These are phyloP conservation scores for Globisporangium spiculum DNA, from an alignment of 352 stramenopile species.

Conservation along the genomic window DNA sequence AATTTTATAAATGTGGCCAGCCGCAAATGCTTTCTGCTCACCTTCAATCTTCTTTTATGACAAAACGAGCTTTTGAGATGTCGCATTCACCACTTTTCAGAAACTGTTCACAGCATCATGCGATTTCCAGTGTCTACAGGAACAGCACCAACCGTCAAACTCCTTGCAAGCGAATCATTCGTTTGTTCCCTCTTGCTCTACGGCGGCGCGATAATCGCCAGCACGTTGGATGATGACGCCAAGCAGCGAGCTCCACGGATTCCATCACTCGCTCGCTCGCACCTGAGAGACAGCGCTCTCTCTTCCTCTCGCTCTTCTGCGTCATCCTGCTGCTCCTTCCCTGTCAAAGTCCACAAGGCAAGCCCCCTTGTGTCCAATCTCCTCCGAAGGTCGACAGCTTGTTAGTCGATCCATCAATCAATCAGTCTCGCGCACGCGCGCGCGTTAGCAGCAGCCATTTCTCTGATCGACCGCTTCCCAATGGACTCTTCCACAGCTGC, in stretches of 20 bases:
- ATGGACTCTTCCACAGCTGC: neutral
- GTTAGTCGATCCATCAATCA: neutral
- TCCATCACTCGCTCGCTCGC: neutral
- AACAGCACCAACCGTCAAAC: slow-evolving; percentile 6
- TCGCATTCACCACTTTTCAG: neutral
- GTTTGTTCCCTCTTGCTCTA: neutral
- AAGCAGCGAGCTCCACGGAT: too few species aligned
- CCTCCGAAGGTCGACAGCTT: neutral
- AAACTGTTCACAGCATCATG: neutral
- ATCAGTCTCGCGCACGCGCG: neutral
- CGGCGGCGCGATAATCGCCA: too few species aligned
- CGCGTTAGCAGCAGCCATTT: neutral
- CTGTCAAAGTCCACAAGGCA: neutral
- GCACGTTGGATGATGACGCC: too few species aligned
- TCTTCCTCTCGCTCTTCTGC: neutral
- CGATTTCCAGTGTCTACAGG: neutral
- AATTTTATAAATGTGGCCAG: neutral
- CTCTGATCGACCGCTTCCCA: neutral
- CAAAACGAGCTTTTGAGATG: neutral
- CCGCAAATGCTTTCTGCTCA: neutral
- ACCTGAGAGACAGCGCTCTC: neutral
- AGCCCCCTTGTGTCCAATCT: neutral
- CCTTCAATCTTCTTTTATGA: neutral
- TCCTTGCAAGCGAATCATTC: neutral
- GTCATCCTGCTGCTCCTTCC: neutral